These are phyloP conservation scores for Lasiosphaeria miniovina DNA, from an alignment of 495 filamentous ascomycete genomes.

Conservation along the genomic window DNA sequence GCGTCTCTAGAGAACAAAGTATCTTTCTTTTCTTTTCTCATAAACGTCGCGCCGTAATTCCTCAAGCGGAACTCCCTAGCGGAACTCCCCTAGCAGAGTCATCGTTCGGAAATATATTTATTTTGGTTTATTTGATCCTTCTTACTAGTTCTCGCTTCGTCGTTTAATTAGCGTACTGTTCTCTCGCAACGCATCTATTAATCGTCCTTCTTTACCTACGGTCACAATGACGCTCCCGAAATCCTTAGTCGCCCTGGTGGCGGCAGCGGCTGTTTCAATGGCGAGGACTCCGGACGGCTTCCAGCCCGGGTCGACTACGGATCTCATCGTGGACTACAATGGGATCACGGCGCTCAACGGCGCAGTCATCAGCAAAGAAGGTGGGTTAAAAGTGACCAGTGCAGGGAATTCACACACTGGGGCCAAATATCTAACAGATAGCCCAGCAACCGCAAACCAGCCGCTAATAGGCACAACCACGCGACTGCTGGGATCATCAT, in stretches of 20 bases:
- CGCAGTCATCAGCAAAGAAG: constrained; percentile 28
- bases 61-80: neutral
- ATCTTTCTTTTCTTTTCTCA: neutral
- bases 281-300: constrained; percentile 41
- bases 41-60: neutral
- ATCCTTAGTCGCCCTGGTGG: constrained; percentile 27
- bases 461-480: constrained; percentile 23
- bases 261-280: constrained; percentile 26
- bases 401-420: neutral
- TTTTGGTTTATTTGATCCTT: neutral
- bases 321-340: constrained; percentile 37
- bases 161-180: neutral
- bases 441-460: constrained; percentile 17
- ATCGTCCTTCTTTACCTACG: neutral
- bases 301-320: constrained; percentile 26
- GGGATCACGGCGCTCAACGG: constrained; percentile 30
- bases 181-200: neutral
- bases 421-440: neutral
- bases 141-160: neutral
- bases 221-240: constrained; percentile 31
- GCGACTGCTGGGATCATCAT: constrained; percentile 31
- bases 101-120: neutral
- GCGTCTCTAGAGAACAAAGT: too few species aligned
- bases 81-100: neutral
- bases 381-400: constrained; percentile 19